Base-by-base conservation (phyloP, 2,329 filamentous ascomycete genomes). In the Cladosporium oxysporum region DNA sequence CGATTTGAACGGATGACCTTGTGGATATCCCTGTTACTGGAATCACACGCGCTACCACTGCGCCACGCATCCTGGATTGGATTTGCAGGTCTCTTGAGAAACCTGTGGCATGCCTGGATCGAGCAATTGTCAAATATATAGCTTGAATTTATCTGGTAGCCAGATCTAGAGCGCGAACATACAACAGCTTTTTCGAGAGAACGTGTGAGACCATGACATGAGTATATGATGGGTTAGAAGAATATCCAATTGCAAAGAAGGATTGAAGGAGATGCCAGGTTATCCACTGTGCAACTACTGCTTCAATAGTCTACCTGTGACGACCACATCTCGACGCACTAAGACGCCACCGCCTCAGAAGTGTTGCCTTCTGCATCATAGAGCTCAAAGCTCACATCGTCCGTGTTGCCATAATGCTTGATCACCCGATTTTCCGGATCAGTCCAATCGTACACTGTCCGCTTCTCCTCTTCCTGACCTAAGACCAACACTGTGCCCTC, bases 401-500 rank as follows among this genome's bases (percentile, higher is more conserved):
- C 72, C 61, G 75, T 76, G 6, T 73, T 72, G 7, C 78, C 75
- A 70, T 79, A 81, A 37, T 78, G 66, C 64, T 73, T 75, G 23
- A 81, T 72, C 66, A 77, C 78, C 59, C 75, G 77, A n/a, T 71
- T 71, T 58, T 68, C 72, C 14, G 66, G 41, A 10, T 64, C 29
- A 44, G 77, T 71, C 79, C 79, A 81, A 62, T 81, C 77, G 67
- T 80, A 81, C 10, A 50, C 72, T 71, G 66, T 71, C 49, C 62
- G 74, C 70, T 63, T 72, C 58, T 78, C 78, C 31, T 79, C 76
- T 49, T 71, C 74, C 66, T 76, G 76, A 1, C 78, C 79, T 31
- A 82, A 71, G 4, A 80, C 75, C 64, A 82, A 53, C 16, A 81
- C 71, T 3, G 76, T 78, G 1, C 79, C 77, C 65, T 79, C 76